Base-by-base conservation (phyloP, 1,139 yeast genomes). In the Magnusiomyces fungicola region DNA sequence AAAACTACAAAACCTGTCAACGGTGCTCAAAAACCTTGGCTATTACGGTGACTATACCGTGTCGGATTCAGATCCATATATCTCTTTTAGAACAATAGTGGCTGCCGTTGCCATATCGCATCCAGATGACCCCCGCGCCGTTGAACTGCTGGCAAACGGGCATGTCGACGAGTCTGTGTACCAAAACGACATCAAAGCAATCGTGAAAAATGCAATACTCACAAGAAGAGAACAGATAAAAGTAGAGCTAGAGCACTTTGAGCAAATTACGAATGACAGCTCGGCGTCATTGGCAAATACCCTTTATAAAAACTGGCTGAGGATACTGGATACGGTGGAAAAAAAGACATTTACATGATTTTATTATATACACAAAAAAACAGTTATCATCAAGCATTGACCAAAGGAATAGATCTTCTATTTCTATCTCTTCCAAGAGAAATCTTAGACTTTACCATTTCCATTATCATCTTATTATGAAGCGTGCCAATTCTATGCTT, bases 401-500 rank as follows among this genome's bases (percentile, higher is more conserved):
- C 34, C 9, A 43, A 19, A 2, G 53, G 53, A 18, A 43, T 42
- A 10, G 44, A 21, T 9, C 53, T 41, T 22, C 36, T 43, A 6
- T 27, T 42, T 19, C 53, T 47, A 36, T 52, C 54, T 12, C 49
- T 43, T n/a, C 44, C 47, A 40, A 46, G 29, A 2, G 53, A 38
- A 45, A 50, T 47, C 36, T 53, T 56, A 21, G 64, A 52, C 16
- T 54, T 52, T 12, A 83, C 75, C 66, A 84, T 65, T 18, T 66
- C 62, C n/a, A 67, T 59, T 46, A 85, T 61, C 58, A 73, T 61
- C 42, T 62, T 61, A 64, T 84, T 84, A 43, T 72, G 65, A 1
- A 74, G 74, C 1, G 81, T 71, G 1, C 68, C 58, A 1, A 73
- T 55, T 1, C 65, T 61, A 54, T 72, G 69, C 46, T 68, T 64